Evolutionary conservation across 345 rosid species (phyloP).

Genomic region (Salix suchowensis): DNA sequence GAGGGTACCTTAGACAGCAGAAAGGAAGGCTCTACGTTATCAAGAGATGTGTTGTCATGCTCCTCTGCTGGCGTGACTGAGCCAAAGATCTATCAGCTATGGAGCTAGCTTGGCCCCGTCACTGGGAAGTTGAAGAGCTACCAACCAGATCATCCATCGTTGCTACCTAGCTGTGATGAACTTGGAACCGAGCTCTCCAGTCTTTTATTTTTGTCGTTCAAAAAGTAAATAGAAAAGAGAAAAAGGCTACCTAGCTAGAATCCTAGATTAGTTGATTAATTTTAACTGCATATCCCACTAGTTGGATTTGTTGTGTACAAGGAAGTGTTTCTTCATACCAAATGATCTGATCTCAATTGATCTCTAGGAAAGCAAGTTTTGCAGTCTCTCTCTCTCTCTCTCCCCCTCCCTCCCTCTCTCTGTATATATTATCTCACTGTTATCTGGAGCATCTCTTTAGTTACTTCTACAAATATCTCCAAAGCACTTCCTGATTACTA

Average conservation of each 20-base stretch:
- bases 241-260: neutral
- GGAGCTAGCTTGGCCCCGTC: neutral
- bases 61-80: conserved; percentile 77
- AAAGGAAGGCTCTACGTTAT: conserved; percentile 74
- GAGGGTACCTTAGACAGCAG: conserved; percentile 66
- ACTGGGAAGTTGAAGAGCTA: neutral
- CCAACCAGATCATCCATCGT: neutral
- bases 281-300: neutral
- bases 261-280: neutral
- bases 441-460: too few species aligned
- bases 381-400: neutral
- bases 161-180: neutral
- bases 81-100: neutral
- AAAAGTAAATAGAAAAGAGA: neutral
- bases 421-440: too few species aligned
- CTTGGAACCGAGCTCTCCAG: neutral
- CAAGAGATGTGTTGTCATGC: conserved; percentile 73
- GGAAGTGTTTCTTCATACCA: neutral
- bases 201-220: neutral
- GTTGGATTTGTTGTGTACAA: neutral
- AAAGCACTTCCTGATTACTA: neutral
- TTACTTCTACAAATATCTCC: neutral
- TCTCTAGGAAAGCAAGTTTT: neutral
- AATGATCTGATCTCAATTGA: neutral
- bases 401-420: too few species aligned